Conservation (phyloP, 1,284 basidiomycete genomes). For the Cutaneotrichosporon sp. region DNA sequence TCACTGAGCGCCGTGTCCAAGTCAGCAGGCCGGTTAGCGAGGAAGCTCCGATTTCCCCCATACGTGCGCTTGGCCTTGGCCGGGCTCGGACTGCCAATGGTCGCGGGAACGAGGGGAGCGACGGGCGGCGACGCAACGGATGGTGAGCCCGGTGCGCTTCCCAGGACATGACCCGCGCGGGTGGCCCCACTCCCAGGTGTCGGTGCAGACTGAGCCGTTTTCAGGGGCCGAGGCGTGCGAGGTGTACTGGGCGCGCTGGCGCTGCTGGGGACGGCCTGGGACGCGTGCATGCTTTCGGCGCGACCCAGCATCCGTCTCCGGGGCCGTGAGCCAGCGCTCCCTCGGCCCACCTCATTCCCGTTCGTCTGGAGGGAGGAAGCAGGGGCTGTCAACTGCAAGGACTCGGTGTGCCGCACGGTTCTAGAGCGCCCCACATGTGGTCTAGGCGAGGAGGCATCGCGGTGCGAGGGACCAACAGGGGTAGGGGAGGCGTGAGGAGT, state of each 20-base stretch:
- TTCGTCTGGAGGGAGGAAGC: slow-evolving; percentile 5
- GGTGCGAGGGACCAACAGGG: neutral
- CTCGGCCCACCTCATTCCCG: neutral
- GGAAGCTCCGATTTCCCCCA: slow-evolving; percentile 34
- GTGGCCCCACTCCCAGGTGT: slow-evolving; percentile 18
- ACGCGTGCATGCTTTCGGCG: slow-evolving; percentile 39
- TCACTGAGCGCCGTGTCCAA: slow-evolving; percentile 18
- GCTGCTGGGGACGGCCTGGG: slow-evolving; percentile 1
- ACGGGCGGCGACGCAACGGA: slow-evolving; percentile 7
- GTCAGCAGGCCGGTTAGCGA: slow-evolving; percentile 9
- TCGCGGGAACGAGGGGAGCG: slow-evolving; percentile 13
- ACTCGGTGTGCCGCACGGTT: neutral
- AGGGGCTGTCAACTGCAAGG: neutral
- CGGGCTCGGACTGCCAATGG: slow-evolving; percentile 7
- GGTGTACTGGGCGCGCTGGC: slow-evolving; percentile 16
- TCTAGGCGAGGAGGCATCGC: neutral
- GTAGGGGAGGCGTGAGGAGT: neutral
- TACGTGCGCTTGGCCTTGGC: slow-evolving; percentile 40
- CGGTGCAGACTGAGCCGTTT: slow-evolving; percentile 19
- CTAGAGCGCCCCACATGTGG: neutral
- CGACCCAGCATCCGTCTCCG: slow-evolving; percentile 42
- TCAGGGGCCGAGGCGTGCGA: neutral
- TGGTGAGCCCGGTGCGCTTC: slow-evolving; percentile 5
- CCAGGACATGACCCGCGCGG: slow-evolving; percentile 6
- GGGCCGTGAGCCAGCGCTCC: neutral